phyloP scores from a whole-genome alignment of 495 filamentous ascomycete genomes.

The Lepidopterella palustris region DNA sequence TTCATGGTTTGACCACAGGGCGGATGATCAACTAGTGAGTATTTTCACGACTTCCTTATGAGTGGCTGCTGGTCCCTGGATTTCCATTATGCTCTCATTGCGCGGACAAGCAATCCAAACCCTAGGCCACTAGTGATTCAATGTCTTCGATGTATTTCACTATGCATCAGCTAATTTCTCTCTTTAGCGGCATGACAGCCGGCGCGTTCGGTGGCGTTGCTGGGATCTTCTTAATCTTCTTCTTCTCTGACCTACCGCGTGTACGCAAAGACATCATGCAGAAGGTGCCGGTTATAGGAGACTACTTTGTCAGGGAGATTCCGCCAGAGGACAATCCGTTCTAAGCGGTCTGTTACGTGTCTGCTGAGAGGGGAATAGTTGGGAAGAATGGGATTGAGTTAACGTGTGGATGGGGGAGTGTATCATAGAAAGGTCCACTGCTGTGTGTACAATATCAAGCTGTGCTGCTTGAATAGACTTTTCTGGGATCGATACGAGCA shows the following conservation, averaged over 20 bases:
- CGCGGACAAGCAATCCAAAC: constrained; percentile 3
- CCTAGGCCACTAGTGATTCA: neutral
- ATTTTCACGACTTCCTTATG: too few species aligned
- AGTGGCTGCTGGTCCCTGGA: too few species aligned
- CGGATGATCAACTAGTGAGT: constrained; percentile 48
- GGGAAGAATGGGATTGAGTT: neutral
- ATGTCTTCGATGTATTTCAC: too few species aligned
- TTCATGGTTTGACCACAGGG: constrained; percentile 46
- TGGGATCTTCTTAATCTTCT: constrained; percentile 60
- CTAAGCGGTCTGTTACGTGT: constrained; percentile 20
- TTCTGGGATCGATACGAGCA: neutral
- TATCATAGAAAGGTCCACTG: constrained; percentile 9
- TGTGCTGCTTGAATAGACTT: constrained; percentile 16
- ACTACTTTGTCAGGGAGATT: constrained; percentile 52
- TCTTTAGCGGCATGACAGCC: constrained; percentile 47
- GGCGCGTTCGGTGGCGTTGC: constrained; percentile 55
- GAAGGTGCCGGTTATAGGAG: constrained; percentile 54
- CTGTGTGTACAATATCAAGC: neutral
- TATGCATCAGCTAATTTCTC: neutral
- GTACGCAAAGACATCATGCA: constrained; percentile 58
- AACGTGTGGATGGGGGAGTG: constrained; percentile 2
- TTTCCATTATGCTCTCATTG: too few species aligned
- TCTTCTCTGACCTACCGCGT: constrained; percentile 64
- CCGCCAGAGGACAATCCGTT: constrained; percentile 58
- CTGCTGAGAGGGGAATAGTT: neutral